A percentile compares a stretch with the other conserved stretches of the same genome.
Conservation (phyloP, 495 filamentous ascomycete genomes). For the Gamarada debralockiae region DNA sequence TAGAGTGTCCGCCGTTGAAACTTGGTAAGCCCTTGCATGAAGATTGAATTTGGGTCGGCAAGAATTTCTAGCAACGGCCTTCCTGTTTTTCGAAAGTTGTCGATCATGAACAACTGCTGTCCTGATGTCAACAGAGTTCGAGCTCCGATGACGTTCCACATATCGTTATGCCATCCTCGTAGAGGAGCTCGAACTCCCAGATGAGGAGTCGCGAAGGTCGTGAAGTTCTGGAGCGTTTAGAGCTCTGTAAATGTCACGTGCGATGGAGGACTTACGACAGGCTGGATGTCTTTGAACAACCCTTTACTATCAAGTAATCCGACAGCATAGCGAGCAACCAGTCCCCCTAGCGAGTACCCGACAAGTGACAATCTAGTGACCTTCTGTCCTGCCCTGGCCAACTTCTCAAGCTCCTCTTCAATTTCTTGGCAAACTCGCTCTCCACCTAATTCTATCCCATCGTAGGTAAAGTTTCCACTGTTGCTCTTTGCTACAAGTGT, state of each 20-base stretch:
- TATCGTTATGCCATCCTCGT: slow-evolving; percentile 45
- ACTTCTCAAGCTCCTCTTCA: slow-evolving; percentile 70
- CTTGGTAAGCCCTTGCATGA: slow-evolving; percentile 69
- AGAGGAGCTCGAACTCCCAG: slow-evolving; percentile 78
- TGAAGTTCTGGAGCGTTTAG: slow-evolving; percentile 64
- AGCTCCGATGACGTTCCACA: slow-evolving; percentile 80
- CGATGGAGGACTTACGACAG: slow-evolving; percentile 48
- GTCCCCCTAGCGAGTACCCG: slow-evolving; percentile 85
- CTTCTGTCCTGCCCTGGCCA: slow-evolving; percentile 58
- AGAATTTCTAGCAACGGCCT: slow-evolving; percentile 76
- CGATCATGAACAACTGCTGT: slow-evolving; percentile 80
- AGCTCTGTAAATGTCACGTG: not conserved
- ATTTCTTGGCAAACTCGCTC: slow-evolving; percentile 87
- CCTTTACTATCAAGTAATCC: slow-evolving; percentile 79
- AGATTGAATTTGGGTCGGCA: slow-evolving; percentile 80
- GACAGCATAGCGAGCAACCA: slow-evolving; percentile 83
- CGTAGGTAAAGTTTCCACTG: slow-evolving; percentile 81
- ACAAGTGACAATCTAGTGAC: slow-evolving; percentile 81
- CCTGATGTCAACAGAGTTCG: slow-evolving; percentile 77
- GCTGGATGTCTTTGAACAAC: slow-evolving; percentile 71
- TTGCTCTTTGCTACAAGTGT: slow-evolving; percentile 78
- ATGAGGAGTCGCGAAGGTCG: slow-evolving; percentile 88
- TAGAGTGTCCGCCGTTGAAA: slow-evolving; percentile 77
- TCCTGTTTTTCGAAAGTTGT: slow-evolving; percentile 77
- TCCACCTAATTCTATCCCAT: slow-evolving; percentile 87